These are phyloP conservation scores for Scheffersomyces illinoinensis DNA, from an alignment of 1,139 yeast species.

Conservation along the genomic window DNA sequence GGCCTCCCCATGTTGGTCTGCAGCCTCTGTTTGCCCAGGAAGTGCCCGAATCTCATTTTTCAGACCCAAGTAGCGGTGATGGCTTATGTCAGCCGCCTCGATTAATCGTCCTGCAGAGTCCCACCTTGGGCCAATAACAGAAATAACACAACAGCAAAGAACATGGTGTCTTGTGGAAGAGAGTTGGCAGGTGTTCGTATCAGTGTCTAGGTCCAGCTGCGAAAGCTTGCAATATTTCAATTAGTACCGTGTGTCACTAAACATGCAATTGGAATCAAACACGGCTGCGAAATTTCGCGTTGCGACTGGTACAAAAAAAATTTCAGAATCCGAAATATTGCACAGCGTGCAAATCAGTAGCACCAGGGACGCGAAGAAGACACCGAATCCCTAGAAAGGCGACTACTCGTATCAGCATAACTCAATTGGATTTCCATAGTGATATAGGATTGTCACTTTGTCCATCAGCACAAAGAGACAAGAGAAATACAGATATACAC, in stretches of 20 bases:
- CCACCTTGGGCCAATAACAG: not conserved
- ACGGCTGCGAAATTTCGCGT: not conserved
- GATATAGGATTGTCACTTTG: not conserved
- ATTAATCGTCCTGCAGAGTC: slow-evolving; percentile 12
- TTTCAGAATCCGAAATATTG: not conserved
- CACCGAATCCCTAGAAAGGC: not conserved
- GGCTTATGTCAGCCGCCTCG: slow-evolving; percentile 1
- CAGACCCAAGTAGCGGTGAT: too few relatives aligned
- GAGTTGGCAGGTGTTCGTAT: not conserved
- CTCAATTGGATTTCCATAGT: not conserved
- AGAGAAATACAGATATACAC: not conserved
- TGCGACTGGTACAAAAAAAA: not conserved
- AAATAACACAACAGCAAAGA: not conserved
- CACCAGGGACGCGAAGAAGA: not conserved
- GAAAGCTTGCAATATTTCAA: too few relatives aligned
- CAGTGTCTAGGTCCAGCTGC: too few relatives aligned
- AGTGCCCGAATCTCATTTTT: too few relatives aligned
- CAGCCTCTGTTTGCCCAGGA: too few relatives aligned
- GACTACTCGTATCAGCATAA: not conserved
- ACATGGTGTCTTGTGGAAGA: not conserved
- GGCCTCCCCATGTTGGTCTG: too few relatives aligned
- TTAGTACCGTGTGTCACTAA: too few relatives aligned
- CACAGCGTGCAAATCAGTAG: not conserved
- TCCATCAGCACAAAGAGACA: not conserved
- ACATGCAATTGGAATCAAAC: not conserved